Base-by-base conservation (phyloP, 345 rosid species). In the Populus euphratica region DNA sequence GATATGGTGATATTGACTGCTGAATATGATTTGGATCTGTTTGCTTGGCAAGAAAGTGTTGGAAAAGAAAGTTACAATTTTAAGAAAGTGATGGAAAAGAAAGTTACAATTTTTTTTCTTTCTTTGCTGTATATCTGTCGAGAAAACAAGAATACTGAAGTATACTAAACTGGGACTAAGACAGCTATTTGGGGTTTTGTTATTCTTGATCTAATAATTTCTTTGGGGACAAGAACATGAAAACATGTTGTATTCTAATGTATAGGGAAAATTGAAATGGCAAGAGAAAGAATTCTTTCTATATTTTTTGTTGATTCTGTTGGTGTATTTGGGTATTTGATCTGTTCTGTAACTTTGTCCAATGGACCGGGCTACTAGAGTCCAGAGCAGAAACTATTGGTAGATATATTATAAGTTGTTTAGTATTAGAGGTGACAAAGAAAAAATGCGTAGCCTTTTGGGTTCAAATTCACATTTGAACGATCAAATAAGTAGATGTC, bases 1-100 rank as follows among this genome's bases (percentile, higher is more conserved):
- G 70, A 41, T 62, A 23, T 68, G 5, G 2, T 9, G 14, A 59
- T 59, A 59, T 9, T 23, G 16, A 59, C 29, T 10, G 17, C 14
- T 1, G 17, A 36, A 4, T 21, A 17, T 36, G 54, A 31, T 63
- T n/a, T 50, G 68, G 81, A 78, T 72, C 54, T 77, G 68, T 38
- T 66, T 20, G 25, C 4, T 41, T 62, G 80, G 61, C 21, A 8
- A 54, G 61, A 23, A n/a, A 12, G 16, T 59, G 64, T 10, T n/a
- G 62, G 29, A 27, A 74, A 74, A 64, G 36, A 12, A 27, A 18
- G 47, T 29, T 44, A 33, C 21, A 7, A 3, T 10, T n/a, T 9
- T 63, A 3, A 54, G 61, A 23, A n/a, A 12, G 16, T 59, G 64
- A 4, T n/a, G 62, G 29, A 27, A 74, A 74, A 64, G 36, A 12